A percentile compares a stretch with the other conserved stretches of the same genome.
Conservation (phyloP, 2,329 filamentous ascomycete genomes). For the Aotearoamyces nothofagi region DNA sequence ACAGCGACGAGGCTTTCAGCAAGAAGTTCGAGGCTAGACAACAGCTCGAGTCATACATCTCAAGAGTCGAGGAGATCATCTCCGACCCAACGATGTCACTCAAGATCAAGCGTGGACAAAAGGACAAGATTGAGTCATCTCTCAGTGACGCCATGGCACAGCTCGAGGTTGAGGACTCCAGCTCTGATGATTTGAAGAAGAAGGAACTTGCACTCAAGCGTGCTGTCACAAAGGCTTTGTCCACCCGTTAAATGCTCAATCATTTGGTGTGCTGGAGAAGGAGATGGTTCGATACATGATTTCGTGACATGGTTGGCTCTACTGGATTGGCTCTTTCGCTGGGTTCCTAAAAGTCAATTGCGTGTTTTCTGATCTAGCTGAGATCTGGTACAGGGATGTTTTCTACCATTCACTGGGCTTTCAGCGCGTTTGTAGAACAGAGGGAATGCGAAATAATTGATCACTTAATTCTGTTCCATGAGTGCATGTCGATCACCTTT, state of each 20-base stretch:
- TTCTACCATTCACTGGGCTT: conserved; percentile 17
- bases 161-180: conserved; percentile 87
- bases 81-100: conserved; percentile 90
- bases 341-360: conserved; percentile 20
- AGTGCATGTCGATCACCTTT: no score
- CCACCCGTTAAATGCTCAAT: conserved; percentile 65
- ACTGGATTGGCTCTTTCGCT: conserved; percentile 15
- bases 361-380: conserved; percentile 14
- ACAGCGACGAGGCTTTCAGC: conserved; percentile 93
- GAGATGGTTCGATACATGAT: conserved; percentile 16
- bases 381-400: conserved; percentile 12
- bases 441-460: conserved; percentile 9
- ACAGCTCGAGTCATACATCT: conserved; percentile 98
- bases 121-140: conserved; percentile 98
- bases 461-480: no score
- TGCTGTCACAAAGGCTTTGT: conserved; percentile 93
- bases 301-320: conserved; percentile 18
- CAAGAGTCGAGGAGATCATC: conserved; percentile 96
- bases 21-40: conserved; percentile 99
- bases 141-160: conserved; percentile 95
- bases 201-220: conserved; percentile 98
- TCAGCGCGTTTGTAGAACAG: conserved; percentile 20
- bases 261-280: conserved; percentile 11
- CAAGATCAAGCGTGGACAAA: conserved; percentile 97
- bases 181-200: conserved; percentile 95